Evolutionary conservation across 345 rosid genomes (phyloP), one percentile per base, ranked within the genome.

Genomic region (Eucalyptus pauciflora): DNA sequence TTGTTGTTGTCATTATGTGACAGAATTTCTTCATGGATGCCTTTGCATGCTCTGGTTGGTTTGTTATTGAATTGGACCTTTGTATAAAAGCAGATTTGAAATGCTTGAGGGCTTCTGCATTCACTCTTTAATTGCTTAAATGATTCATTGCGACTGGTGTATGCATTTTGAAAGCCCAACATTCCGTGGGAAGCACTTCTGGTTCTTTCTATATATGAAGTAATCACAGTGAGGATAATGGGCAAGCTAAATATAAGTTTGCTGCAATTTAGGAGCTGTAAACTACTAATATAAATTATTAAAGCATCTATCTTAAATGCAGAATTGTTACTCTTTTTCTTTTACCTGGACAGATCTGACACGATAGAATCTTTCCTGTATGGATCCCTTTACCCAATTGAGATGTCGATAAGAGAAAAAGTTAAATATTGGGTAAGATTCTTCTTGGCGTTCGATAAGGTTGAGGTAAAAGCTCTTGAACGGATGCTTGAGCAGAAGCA

Each of bases 401-500:
- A 93, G 64, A 92, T 93, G 89, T 94, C 97, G 22, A 92, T 95
- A 52, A 94, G 89, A 93, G 97, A 94, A 87, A 95, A 93, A 93
- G 95, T 92, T 88, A 93, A 92, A 90, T 93, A 90, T 88, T 98
- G 99, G 99, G 93, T 98, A 86, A 93, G 96, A 92, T 91, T 96
- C 80, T 96, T 95, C 91, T 94, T 96, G 17, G 93, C 93, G 86
- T 95, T 98, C 88, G 99, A 97, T 93, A 95, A 93, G 91, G 96
- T 95, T 89, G 99, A 96, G 94, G 92, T 93, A 58, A 98, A 96
- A 92, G 98, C 99, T 86, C 95, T 98, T 88, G 98, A 96, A 93
- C 96, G 92, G 93, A 93, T 97, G 88, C 92, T 98, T 92, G 99
- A 97, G 94, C 99, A 97, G 92, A 97, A 97, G 93, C 99, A 95